Percentiles rank a stretch among this genome's conserved stretches.
Conservation (phyloP, 805 yeast genomes). For the Nakazawaea sp. region DNA sequence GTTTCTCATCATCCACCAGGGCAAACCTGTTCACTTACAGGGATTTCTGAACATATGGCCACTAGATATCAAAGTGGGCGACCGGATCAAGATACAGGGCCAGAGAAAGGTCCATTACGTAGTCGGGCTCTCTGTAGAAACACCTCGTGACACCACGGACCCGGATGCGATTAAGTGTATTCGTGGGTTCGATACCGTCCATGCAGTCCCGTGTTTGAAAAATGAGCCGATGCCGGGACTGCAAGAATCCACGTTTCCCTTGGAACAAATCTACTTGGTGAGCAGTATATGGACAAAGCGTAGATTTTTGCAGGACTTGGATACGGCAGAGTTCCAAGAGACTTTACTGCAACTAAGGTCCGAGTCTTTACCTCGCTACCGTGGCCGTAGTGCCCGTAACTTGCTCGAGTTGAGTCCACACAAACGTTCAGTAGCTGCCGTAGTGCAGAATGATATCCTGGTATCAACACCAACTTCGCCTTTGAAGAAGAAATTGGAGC, state of each 20-base stretch:
- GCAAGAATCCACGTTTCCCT: conserved; percentile 1
- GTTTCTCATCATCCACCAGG: conserved; percentile 6
- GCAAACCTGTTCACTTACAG: conserved; percentile 4
- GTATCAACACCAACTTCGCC: too few relatives aligned
- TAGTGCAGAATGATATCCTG: not conserved
- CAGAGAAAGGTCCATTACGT: conserved; percentile 30
- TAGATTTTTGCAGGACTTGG: not conserved
- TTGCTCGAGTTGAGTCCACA: conserved; percentile 5
- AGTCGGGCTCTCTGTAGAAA: conserved; percentile 35
- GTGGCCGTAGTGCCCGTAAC: conserved; percentile 1
- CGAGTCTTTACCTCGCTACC: not conserved
- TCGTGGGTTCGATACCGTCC: conserved; percentile 53
- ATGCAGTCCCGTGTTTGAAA: conserved; percentile 19
- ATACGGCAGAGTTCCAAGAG: not conserved
- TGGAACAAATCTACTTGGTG: conserved; percentile 4
- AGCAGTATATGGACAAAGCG: conserved; percentile 7
- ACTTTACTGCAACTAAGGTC: not conserved
- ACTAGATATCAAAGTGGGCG: conserved; percentile 54
- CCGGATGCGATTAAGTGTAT: conserved; percentile 38
- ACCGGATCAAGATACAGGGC: conserved; percentile 32
- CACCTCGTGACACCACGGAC: conserved; percentile 5
- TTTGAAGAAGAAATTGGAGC: not conserved
- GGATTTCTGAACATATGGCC: conserved; percentile 27
- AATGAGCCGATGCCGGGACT: conserved; percentile 1
- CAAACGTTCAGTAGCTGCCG: not conserved